Evolutionary conservation across 257 asterid species (phyloP).

Genomic region (Fraxinus anomala): DNA sequence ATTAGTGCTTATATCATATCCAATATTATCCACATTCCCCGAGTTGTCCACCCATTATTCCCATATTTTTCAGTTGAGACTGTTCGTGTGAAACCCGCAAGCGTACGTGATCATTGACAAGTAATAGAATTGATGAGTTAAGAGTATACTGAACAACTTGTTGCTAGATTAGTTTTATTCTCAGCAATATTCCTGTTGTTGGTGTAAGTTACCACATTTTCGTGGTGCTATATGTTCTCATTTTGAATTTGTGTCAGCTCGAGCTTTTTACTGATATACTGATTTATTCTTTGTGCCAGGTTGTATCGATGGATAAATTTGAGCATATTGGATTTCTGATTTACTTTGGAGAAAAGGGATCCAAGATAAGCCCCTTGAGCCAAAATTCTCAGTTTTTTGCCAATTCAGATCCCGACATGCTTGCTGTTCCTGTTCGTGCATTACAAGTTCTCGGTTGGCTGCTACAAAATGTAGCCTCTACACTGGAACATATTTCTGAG

Average conservation of each 20-base stretch:
- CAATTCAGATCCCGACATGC: constrained; percentile 96
- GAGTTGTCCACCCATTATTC: no score
- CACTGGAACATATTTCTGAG: constrained; percentile 77
- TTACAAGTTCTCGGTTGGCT: constrained; percentile 94
- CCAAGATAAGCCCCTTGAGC: constrained; percentile 66
- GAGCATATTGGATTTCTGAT: constrained; percentile 80
- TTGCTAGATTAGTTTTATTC: not conserved
- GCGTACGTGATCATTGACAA: no score
- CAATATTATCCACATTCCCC: no score
- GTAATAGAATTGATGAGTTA: no score
- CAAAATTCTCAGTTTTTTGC: constrained; percentile 88
- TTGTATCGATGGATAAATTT: constrained; percentile 75
- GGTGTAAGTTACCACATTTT: not conserved
- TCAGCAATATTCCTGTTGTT: not conserved
- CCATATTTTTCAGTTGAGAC: no score
- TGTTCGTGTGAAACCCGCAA: no score
- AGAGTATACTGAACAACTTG: not conserved
- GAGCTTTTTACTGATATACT: constrained; percentile 26
- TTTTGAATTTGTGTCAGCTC: constrained; percentile 15
- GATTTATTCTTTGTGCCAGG: constrained; percentile 46
- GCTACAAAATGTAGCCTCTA: constrained; percentile 68
- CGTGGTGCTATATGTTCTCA: not conserved
- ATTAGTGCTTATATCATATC: no score
- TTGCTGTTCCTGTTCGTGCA: constrained; percentile 89
- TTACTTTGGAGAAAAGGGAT: constrained; percentile 80